Evolutionary conservation across 2,329 filamentous ascomycete genomes (phyloP).

Genomic region (Pseudogymnoascus sp.): DNA sequence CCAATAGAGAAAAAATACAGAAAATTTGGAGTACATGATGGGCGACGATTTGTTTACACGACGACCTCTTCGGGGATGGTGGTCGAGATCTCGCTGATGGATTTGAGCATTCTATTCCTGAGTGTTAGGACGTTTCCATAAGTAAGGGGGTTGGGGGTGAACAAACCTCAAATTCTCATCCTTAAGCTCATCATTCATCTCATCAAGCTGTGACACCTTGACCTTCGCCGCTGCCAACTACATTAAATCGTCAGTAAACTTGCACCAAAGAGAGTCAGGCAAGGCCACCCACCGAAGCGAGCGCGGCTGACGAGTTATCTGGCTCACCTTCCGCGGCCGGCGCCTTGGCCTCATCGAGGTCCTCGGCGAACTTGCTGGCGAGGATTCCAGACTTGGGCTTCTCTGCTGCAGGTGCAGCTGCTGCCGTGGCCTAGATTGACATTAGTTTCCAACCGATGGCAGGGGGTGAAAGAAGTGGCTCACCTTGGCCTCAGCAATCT

Average conservation of each 20-base stretch:
- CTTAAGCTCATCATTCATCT: conserved; percentile 49
- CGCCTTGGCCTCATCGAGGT: conserved; percentile 29
- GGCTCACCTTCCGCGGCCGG: conserved; percentile 50
- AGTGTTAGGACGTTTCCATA: neutral
- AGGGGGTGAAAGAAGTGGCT: neutral
- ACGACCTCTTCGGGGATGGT: neutral
- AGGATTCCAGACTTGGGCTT: neutral
- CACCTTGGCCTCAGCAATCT: conserved; percentile 56
- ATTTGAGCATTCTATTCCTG: conserved; percentile 30
- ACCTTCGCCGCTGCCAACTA: conserved; percentile 30
- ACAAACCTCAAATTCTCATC: conserved; percentile 43
- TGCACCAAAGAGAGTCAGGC: conserved; percentile 1
- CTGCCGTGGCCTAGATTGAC: conserved; percentile 10
- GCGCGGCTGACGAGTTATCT: conserved; percentile 56
- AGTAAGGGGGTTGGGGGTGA: neutral
- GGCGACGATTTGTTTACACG: neutral
- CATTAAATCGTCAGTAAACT: conserved; percentile 17
- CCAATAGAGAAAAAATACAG: conserved; percentile 5
- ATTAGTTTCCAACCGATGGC: neutral
- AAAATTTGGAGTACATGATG: conserved; percentile 10
- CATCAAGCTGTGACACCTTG: conserved; percentile 33
- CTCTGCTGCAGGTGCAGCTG: conserved; percentile 14
- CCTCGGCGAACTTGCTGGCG: conserved; percentile 45
- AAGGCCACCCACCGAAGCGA: conserved; percentile 53
- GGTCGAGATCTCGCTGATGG: conserved; percentile 26